Evolutionary conservation across 1,139 yeast genomes (phyloP).

Genomic region (Starmera stellimalicola): DNA sequence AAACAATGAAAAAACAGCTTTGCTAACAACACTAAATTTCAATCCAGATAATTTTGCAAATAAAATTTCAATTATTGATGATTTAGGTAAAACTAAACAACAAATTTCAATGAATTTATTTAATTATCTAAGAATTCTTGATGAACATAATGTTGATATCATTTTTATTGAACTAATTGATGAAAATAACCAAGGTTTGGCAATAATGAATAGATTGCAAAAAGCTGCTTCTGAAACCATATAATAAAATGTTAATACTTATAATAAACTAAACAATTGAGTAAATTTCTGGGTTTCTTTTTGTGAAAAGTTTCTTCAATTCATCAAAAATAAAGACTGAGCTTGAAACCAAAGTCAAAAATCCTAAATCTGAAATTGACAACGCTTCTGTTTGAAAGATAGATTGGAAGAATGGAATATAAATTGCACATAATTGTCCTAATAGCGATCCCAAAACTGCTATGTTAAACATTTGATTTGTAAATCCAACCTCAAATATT

Average conservation of each 20-base stretch:
- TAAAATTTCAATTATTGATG: constrained; percentile 28
- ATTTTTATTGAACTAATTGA: constrained; percentile 68
- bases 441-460: constrained; percentile 85
- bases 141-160: constrained; percentile 47
- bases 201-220: constrained; percentile 82
- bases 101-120: constrained; percentile 72
- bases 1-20: constrained; percentile 19
- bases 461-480: constrained; percentile 81
- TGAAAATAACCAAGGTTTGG: constrained; percentile 73
- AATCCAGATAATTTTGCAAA: constrained; percentile 8
- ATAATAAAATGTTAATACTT: constrained; percentile 2
- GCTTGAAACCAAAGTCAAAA: constrained; percentile 57
- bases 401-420: constrained; percentile 82
- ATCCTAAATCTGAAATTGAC: constrained; percentile 53
- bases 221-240: constrained; percentile 67
- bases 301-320: constrained; percentile 43
- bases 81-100: constrained; percentile 47
- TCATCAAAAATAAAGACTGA: constrained; percentile 85
- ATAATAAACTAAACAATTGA: constrained; percentile 11
- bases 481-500: constrained; percentile 67
- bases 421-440: constrained; percentile 92
- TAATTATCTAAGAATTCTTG: constrained; percentile 61
- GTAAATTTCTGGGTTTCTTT: constrained; percentile 8
- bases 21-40: constrained; percentile 21
- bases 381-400: constrained; percentile 93